Conservation (phyloP, 2,329 filamentous ascomycete species). For the Davidsoniella eucalypti region DNA sequence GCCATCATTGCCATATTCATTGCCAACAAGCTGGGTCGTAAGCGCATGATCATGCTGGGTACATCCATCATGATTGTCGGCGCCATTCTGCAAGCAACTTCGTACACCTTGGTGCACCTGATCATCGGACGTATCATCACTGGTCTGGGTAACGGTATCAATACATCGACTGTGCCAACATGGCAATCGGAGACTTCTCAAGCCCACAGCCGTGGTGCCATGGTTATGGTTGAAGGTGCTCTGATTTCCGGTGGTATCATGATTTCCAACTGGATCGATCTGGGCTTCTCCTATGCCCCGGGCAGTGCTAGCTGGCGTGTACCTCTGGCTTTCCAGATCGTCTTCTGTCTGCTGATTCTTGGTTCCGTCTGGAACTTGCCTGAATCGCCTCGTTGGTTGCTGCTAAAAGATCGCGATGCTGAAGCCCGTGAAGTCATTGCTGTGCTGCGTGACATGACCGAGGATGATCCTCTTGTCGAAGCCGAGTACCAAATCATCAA, state of each 20-base stretch:
- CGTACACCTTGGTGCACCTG: conserved; percentile 23
- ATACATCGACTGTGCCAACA: conserved; percentile 36
- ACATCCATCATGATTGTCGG: conserved; percentile 42
- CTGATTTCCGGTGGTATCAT: conserved; percentile 32
- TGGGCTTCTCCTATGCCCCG: conserved; percentile 18
- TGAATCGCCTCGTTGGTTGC: conserved; percentile 34
- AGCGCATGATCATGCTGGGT: conserved; percentile 41
- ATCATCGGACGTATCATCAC: conserved; percentile 38
- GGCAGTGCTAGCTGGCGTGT: conserved; percentile 36
- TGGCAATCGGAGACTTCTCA: conserved; percentile 40
- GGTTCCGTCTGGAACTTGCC: conserved; percentile 32
- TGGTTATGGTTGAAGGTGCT: conserved; percentile 35
- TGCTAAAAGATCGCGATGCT: conserved; percentile 28
- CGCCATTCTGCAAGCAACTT: conserved; percentile 40
- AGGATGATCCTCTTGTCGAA: conserved; percentile 40
- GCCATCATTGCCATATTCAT: conserved; percentile 50
- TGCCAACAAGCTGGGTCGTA: conserved; percentile 44
- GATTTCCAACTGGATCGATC: conserved; percentile 29
- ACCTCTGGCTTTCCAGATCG: conserved; percentile 36
- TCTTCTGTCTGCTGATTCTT: conserved; percentile 43
- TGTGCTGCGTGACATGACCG: conserved; percentile 37
- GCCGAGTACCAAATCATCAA: conserved; percentile 43
- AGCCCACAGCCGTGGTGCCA: conserved; percentile 35
- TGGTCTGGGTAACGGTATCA: conserved; percentile 39
- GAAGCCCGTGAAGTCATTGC: conserved; percentile 31